Evolutionary conservation across 768 basidiomycete species (phyloP).

Genomic region (Termitomyces sp.): DNA sequence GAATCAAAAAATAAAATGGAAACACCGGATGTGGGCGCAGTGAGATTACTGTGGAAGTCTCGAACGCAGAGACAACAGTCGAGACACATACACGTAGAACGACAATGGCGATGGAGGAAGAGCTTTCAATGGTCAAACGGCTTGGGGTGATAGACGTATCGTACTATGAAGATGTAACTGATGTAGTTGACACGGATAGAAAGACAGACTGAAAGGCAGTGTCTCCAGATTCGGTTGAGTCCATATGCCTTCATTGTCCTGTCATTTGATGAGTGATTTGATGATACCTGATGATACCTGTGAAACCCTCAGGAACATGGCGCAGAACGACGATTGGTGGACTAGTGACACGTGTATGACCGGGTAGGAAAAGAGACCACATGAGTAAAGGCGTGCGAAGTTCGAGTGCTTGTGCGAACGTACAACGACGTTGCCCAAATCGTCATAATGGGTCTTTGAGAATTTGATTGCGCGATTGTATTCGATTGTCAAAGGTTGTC

Average conservation of each 20-base stretch:
- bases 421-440: background rate
- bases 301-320: background rate
- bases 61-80: background rate
- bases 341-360: background rate
- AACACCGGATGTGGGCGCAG: background rate
- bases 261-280: background rate
- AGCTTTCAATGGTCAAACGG: background rate
- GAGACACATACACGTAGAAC: background rate
- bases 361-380: background rate
- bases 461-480: background rate
- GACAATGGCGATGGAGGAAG: background rate
- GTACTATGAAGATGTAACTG: no score
- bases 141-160: background rate
- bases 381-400: background rate
- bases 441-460: background rate
- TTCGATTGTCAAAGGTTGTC: conserved; percentile 15
- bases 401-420: background rate
- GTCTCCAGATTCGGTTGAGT: background rate
- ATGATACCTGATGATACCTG: background rate
- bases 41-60: background rate
- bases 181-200: background rate
- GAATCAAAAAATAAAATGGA: background rate
- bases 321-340: background rate
- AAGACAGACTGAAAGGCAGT: background rate
- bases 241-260: background rate